These are phyloP conservation scores for Prinsepia uniflora DNA, from an alignment of 306 rosid species.

Conservation along the genomic window DNA sequence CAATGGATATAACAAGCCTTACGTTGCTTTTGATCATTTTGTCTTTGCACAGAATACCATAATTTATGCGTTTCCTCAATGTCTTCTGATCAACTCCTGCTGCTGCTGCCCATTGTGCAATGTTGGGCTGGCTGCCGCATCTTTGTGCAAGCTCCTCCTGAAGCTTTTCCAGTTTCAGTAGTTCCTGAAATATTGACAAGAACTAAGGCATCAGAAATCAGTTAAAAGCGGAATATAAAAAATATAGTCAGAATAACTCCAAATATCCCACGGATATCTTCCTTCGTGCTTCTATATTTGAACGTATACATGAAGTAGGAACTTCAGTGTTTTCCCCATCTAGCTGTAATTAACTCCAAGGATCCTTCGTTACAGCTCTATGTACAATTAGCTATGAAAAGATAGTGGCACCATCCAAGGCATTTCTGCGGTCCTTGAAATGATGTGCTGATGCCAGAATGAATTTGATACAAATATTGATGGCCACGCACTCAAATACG, in stretches of 20 bases:
- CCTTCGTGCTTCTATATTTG: background rate
- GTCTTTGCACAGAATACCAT: slow-evolving; percentile 81
- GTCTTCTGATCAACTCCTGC: slow-evolving; percentile 84
- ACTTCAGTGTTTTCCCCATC: background rate
- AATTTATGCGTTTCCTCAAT: slow-evolving; percentile 65
- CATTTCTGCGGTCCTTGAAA: no score
- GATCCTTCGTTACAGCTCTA: no score
- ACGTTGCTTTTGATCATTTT: slow-evolving; percentile 92
- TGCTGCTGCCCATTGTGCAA: slow-evolving; percentile 90
- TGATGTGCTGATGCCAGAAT: no score
- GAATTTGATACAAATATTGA: no score
- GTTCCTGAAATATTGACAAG: slow-evolving; percentile 51
- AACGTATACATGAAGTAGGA: background rate
- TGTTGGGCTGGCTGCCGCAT: slow-evolving; percentile 67
- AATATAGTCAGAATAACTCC: background rate
- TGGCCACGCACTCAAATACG: no score
- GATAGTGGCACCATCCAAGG: no score
- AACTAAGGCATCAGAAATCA: slow-evolving; percentile 31
- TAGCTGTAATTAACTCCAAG: background rate
- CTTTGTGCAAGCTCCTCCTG: slow-evolving; percentile 70
- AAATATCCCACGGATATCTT: background rate
- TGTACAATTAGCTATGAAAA: no score
- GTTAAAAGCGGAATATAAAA: slow-evolving; percentile 17
- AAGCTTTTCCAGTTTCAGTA: slow-evolving; percentile 78
- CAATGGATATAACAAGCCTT: slow-evolving; percentile 92